phyloP scores from a whole-genome alignment of 768 basidiomycete species.

The Cystobasidium onofrii region DNA sequence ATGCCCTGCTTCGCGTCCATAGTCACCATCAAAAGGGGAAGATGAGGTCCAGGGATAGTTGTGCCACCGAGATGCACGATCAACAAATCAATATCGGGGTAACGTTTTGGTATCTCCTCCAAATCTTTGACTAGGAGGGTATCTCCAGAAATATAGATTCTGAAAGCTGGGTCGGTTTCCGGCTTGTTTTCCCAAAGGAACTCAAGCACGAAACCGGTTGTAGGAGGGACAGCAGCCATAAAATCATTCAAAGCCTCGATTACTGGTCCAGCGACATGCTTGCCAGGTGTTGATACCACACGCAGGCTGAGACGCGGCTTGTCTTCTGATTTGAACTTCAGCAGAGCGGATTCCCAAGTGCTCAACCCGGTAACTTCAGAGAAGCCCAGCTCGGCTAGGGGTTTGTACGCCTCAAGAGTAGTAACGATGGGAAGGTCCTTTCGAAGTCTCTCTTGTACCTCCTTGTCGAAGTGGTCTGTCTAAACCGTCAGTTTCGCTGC shows the following conservation, averaged over 20 bases:
- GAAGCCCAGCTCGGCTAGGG: slow-evolving; percentile 34
- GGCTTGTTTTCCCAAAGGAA: slow-evolving; percentile 26
- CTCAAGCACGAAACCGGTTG: slow-evolving; percentile 44
- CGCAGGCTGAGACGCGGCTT: slow-evolving; percentile 28
- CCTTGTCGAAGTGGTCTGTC: slow-evolving; percentile 46
- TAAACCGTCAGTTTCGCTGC: slow-evolving; percentile 13
- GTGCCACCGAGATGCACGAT: slow-evolving; percentile 46
- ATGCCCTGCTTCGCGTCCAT: slow-evolving; percentile 46
- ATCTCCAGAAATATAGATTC: slow-evolving; percentile 42
- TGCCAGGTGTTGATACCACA: slow-evolving; percentile 44
- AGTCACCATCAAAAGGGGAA: slow-evolving; percentile 43
- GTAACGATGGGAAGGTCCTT: slow-evolving; percentile 46
- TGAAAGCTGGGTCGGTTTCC: slow-evolving; percentile 29
- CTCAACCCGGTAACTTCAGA: slow-evolving; percentile 34
- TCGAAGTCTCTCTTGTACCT: slow-evolving; percentile 45
- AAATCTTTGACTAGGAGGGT: slow-evolving; percentile 46
- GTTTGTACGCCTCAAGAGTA: slow-evolving; percentile 42
- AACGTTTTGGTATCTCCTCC: slow-evolving; percentile 44
- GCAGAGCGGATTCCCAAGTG: slow-evolving; percentile 39
- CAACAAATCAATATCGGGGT: slow-evolving; percentile 45
- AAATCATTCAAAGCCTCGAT: slow-evolving; percentile 41
- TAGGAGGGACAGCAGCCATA: slow-evolving; percentile 44
- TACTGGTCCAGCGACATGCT: slow-evolving; percentile 43
- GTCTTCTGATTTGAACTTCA: slow-evolving; percentile 23
- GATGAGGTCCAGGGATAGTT: slow-evolving; percentile 43